Conservation (phyloP, 257 asterid species). For the Orobanche coerulescens region DNA sequence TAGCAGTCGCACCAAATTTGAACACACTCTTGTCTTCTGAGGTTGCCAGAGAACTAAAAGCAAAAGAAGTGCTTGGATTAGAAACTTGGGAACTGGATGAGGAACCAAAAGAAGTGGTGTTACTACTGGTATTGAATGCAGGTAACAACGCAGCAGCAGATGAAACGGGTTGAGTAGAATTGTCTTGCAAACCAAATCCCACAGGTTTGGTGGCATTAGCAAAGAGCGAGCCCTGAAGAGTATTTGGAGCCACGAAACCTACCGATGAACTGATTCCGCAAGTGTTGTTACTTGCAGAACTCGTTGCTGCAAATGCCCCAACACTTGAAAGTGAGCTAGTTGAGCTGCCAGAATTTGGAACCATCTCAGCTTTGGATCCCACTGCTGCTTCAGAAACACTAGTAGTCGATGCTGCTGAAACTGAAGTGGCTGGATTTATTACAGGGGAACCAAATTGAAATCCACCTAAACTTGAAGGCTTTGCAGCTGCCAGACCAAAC, state of each 20-base stretch:
- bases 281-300: constrained; percentile 30
- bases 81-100: constrained; percentile 21
- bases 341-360: constrained; percentile 27
- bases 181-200: constrained; percentile 24
- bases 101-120: constrained; percentile 24
- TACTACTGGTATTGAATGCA: constrained; percentile 17
- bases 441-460: constrained; percentile 34
- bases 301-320: constrained; percentile 28
- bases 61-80: constrained; percentile 22
- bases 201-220: constrained; percentile 30
- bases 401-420: constrained; percentile 33
- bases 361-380: constrained; percentile 24
- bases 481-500: constrained; percentile 27
- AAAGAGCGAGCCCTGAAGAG: constrained; percentile 34
- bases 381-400: constrained; percentile 24
- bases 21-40: constrained; percentile 32
- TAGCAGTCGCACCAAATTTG: constrained; percentile 32
- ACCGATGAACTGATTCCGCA: constrained; percentile 30
- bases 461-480: constrained; percentile 23
- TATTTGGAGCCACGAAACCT: constrained; percentile 21
- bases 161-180: constrained; percentile 26
- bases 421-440: constrained; percentile 23
- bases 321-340: constrained; percentile 19
- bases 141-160: constrained; percentile 33
- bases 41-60: constrained; percentile 29